phyloP scores from a whole-genome alignment of 2,329 filamentous ascomycete genomes.

The Fusarium falciforme region DNA sequence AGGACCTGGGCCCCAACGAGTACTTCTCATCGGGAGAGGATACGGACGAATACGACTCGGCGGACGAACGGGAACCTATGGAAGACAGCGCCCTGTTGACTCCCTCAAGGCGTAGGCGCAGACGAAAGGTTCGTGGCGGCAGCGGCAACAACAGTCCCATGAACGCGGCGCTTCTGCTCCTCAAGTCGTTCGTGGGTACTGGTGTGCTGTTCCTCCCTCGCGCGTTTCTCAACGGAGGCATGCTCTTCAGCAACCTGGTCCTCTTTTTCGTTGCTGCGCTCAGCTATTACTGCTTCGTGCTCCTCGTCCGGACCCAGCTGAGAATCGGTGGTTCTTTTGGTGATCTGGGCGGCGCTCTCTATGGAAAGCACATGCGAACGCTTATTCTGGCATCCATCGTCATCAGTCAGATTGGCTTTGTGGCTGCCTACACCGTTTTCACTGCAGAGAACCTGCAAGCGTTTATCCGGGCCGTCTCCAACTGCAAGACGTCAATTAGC shows the following conservation, averaged over 20 bases:
- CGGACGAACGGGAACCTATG: slow-evolving; percentile 81
- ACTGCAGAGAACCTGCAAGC: slow-evolving; percentile 96
- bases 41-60: slow-evolving; percentile 70
- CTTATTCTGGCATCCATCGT: slow-evolving; percentile 93
- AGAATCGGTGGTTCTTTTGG: slow-evolving; percentile 95
- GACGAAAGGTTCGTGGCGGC: slow-evolving; percentile 78
- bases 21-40: slow-evolving; percentile 87
- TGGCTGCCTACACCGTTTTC: slow-evolving; percentile 96
- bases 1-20: slow-evolving; percentile 86
- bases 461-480: slow-evolving; percentile 89
- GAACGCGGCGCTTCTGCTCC: slow-evolving; percentile 83
- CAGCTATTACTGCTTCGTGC: slow-evolving; percentile 97
- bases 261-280: slow-evolving; percentile 86
- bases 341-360: slow-evolving; percentile 93
- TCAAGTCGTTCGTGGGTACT: slow-evolving; percentile 98
- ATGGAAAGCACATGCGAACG: slow-evolving; percentile 88
- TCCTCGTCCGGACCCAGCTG: slow-evolving; percentile 87
- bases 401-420: slow-evolving; percentile 94
- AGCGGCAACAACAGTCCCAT: slow-evolving; percentile 82
- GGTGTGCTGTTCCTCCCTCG: slow-evolving; percentile 93
- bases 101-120: slow-evolving; percentile 77
- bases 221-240: slow-evolving; percentile 94
- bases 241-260: slow-evolving; percentile 95
- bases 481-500: slow-evolving; percentile 86
- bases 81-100: slow-evolving; percentile 89